phyloP scores from a whole-genome alignment of 768 basidiomycete genomes.

The Cystofilobasidium bisporidii region DNA sequence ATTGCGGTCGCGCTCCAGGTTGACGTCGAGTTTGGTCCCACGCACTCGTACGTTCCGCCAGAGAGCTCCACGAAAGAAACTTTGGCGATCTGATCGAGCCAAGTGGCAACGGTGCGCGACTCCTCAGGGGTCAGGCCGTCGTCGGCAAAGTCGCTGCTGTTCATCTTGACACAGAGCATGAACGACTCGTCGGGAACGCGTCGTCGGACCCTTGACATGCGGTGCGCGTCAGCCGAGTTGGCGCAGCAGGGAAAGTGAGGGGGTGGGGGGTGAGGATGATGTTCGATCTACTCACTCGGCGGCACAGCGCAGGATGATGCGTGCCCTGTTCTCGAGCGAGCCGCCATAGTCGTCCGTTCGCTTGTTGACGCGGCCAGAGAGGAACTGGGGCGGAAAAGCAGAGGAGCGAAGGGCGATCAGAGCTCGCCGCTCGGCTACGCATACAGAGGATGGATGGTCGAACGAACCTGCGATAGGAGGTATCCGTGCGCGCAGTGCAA shows the following conservation, averaged over 20 bases:
- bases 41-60: conserved; percentile 30
- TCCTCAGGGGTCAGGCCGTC: conserved; percentile 20
- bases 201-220: conserved; percentile 25
- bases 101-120: neutral
- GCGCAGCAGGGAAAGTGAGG: too few relatives aligned
- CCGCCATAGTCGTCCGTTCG: conserved; percentile 38
- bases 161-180: conserved; percentile 13
- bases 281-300: too few relatives aligned
- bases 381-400: too few relatives aligned
- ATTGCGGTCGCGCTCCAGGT: too few relatives aligned
- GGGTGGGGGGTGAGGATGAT: conserved; percentile 37
- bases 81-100: neutral
- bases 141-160: conserved; percentile 14
- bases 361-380: conserved; percentile 39
- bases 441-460: too few relatives aligned
- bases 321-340: conserved; percentile 39
- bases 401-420: too few relatives aligned
- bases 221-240: too few relatives aligned
- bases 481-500: conserved; percentile 5
- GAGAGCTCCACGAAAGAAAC: conserved; percentile 24
- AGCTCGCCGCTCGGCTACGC: too few relatives aligned
- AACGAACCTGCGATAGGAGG: neutral
- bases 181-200: conserved; percentile 21
- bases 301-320: conserved; percentile 36
- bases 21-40: too few relatives aligned